Percentiles rank a stretch among this genome's conserved stretches.
Evolutionary conservation across 2,329 filamentous ascomycete genomes (phyloP).

Genomic region (Aspergillus nomiae): DNA sequence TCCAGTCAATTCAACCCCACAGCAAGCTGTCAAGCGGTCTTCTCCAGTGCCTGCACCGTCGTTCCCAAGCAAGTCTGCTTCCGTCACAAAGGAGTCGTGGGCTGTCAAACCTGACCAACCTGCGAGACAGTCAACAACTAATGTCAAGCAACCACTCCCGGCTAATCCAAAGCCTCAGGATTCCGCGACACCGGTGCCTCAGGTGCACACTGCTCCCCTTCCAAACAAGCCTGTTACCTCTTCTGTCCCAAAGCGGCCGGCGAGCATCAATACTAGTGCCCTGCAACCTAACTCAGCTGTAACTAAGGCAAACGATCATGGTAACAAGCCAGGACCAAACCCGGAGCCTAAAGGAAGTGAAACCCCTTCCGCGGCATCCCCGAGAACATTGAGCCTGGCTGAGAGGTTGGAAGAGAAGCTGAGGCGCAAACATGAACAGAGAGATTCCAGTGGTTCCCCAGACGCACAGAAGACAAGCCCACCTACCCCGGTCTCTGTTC

Average conservation of each 20-base stretch:
- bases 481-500: neutral
- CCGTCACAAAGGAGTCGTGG: neutral
- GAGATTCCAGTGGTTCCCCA: constrained; percentile 19
- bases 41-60: neutral
- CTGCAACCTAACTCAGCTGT: constrained; percentile 20
- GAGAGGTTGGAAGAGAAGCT: constrained; percentile 29
- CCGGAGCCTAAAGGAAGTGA: neutral
- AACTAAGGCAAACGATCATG: constrained; percentile 1
- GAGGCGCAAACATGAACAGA: constrained; percentile 29
- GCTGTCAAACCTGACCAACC: neutral
- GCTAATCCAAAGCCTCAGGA: neutral
- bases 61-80: neutral
- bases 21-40: neutral
- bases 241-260: constrained; percentile 18
- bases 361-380: constrained; percentile 10
- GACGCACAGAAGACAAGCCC: constrained; percentile 1
- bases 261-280: constrained; percentile 19
- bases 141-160: neutral
- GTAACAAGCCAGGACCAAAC: neutral
- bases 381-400: constrained; percentile 22
- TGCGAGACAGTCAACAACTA: neutral
- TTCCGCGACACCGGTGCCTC: neutral
- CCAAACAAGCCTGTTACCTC: neutral
- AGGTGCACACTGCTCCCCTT: neutral
- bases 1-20: neutral